These are phyloP conservation scores for Kwoniella heveanensis DNA, from an alignment of 768 basidiomycete genomes.

Conservation along the genomic window DNA sequence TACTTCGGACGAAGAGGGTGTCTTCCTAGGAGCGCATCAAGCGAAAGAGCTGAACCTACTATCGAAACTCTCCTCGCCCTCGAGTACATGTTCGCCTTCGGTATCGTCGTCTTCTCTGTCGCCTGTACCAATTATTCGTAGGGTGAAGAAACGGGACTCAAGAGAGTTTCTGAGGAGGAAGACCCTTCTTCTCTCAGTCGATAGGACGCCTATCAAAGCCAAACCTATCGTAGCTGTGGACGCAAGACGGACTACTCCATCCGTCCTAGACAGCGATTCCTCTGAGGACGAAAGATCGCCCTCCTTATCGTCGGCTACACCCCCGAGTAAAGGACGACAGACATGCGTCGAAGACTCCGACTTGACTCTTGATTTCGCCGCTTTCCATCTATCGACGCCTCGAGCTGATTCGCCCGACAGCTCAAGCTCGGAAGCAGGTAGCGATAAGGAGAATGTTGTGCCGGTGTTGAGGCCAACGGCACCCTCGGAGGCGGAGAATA, in stretches of 20 bases:
- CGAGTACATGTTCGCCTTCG: slow-evolving; percentile 1
- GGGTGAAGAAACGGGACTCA: slow-evolving; percentile 41
- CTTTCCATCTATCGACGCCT: slow-evolving; percentile 25
- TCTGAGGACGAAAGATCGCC: slow-evolving; percentile 7
- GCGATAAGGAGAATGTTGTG: slow-evolving; percentile 38
- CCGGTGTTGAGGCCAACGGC: background rate
- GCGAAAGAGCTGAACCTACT: slow-evolving; percentile 22
- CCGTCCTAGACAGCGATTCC: slow-evolving; percentile 9
- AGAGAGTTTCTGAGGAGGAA: slow-evolving; percentile 43
- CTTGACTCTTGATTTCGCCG: slow-evolving; percentile 34
- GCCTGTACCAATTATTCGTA: slow-evolving; percentile 3
- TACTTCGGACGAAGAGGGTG: slow-evolving; percentile 28
- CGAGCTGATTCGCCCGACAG: background rate
- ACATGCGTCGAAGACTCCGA: slow-evolving; percentile 16
- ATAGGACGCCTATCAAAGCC: background rate
- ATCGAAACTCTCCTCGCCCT: slow-evolving; percentile 22
- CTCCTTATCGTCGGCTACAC: slow-evolving; percentile 1
- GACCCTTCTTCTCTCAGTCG: slow-evolving; percentile 28
- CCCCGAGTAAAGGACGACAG: background rate
- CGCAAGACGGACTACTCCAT: slow-evolving; percentile 4
- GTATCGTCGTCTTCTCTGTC: background rate
- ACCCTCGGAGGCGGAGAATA: background rate
- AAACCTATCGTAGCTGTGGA: slow-evolving; percentile 3
- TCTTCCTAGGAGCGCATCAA: slow-evolving; percentile 38
- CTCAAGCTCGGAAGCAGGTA: slow-evolving; percentile 21